Percentiles rank a stretch among this genome's conserved stretches.
Conservation (phyloP, 164 flowering plant genomes). For the Chimonanthus praecox region DNA sequence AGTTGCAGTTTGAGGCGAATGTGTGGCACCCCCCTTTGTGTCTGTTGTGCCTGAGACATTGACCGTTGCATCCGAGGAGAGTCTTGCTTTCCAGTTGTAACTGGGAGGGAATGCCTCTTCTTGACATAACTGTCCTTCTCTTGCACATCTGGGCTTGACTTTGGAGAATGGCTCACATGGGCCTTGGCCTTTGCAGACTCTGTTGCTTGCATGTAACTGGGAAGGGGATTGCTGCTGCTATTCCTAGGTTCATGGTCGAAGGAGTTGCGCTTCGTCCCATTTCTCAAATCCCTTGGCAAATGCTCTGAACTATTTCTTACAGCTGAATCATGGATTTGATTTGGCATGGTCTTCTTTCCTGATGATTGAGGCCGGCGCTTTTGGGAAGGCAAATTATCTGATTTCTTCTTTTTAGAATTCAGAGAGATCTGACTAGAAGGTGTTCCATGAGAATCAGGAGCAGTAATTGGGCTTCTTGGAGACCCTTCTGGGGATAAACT, state of each 20-base stretch:
- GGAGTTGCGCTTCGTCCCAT: constrained; percentile 64
- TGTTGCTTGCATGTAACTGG: constrained; percentile 96
- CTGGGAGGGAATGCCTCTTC: constrained; percentile 80
- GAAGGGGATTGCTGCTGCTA: constrained; percentile 50
- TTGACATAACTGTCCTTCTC: constrained; percentile 58
- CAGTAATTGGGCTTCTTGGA: constrained; percentile 56
- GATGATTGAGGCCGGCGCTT: constrained; percentile 41
- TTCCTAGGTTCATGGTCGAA: constrained; percentile 69
- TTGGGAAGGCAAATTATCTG: constrained; percentile 30
- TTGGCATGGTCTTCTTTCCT: constrained; percentile 45
- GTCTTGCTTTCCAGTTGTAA: constrained; percentile 61
- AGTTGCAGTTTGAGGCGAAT: constrained; percentile 25
- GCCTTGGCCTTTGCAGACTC: constrained; percentile 92
- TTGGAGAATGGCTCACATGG: constrained; percentile 59
- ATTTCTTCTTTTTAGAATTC: constrained; percentile 38
- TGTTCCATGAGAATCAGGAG: constrained; percentile 69
- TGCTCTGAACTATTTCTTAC: constrained; percentile 48
- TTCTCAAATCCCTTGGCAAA: constrained; percentile 46
- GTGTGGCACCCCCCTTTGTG: constrained; percentile 50
- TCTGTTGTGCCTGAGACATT: constrained; percentile 56
- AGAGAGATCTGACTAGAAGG: constrained; percentile 79
- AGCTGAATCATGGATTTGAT: constrained; percentile 38
- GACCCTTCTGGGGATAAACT: constrained; percentile 61
- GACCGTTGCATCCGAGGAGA: constrained; percentile 76
- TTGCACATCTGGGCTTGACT: constrained; percentile 79